Evolutionary conservation across 2,329 filamentous ascomycete genomes (phyloP), one percentile per base, ranked within the genome.

Genomic region (Karstenula rhodostoma): DNA sequence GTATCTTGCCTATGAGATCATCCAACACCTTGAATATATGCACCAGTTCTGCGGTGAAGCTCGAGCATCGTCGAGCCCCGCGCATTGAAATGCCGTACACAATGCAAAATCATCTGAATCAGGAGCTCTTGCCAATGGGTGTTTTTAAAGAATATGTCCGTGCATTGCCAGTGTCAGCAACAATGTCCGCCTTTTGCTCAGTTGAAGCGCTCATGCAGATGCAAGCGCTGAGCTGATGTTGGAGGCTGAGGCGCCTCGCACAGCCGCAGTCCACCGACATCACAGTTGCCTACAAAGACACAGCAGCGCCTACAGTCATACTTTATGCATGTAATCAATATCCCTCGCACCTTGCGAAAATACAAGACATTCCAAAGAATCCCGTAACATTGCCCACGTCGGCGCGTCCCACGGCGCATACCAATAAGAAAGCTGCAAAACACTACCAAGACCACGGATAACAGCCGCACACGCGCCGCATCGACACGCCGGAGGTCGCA

Each of bases 321-420:
- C 56, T 68, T 64, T 64, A 76, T 76, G 72, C 62, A 57, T 66
- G 49, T 67, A 54, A 64, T 58, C 60, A 62, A 62, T 42, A 67
- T 69, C 62, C 56, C 67, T 54, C 59, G 61, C 60, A 66, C 53
- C 46, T 64, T 75, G 51, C 66, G 74, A 56, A 70, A 71, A 63
- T 77, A 77, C 64, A 75, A 66, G 65, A 70, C 68, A 19, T 74
- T 69, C 10, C 63, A 75, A 15, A 71, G 60, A 57, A 65, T 75
- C 46, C 62, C 67, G 57, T 77, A 75, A 59, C 46, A 48, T 51
- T 10, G 57, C 19, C 2, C 29, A 13, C 27, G 42, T 4, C 10
- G 15, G 23, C 25, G 23, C 43, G 35, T 35, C n/a, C 32, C 35
- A 32, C 17, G 17, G 22, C 33, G 50, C 50, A 43, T 23, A 48